phyloP scores from a whole-genome alignment of 345 rosid genomes.

The Garcia nutans region DNA sequence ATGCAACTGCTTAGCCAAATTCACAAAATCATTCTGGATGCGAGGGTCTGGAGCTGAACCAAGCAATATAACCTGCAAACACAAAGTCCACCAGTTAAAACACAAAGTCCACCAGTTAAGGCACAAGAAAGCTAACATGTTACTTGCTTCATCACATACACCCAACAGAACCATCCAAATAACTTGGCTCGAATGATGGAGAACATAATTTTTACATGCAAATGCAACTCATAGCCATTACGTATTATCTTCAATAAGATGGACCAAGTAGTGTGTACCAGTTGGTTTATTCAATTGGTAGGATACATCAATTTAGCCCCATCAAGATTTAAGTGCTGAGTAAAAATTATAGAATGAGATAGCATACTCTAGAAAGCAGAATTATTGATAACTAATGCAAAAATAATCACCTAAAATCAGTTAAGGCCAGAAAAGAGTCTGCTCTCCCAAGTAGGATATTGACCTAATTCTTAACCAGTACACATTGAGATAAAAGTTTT shows the following conservation, averaged over 20 bases:
- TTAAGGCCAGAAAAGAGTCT: background rate
- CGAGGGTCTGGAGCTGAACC: constrained; percentile 99
- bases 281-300: background rate
- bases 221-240: background rate
- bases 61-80: constrained; percentile 74
- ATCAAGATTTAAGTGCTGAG: background rate
- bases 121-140: background rate
- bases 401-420: background rate
- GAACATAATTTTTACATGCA: background rate
- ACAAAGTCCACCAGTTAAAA: constrained; percentile 26
- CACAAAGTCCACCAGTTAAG: constrained; percentile 18
- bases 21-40: constrained; percentile 83
- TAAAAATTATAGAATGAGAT: background rate
- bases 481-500: background rate
- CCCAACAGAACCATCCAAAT: background rate
- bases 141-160: background rate
- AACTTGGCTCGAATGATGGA: background rate
- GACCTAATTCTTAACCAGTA: background rate
- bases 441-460: background rate
- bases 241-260: background rate
- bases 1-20: constrained; percentile 74
- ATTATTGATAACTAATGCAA: background rate
- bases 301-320: background rate
- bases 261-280: background rate
- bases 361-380: background rate